phyloP scores from a whole-genome alignment of 2,329 filamentous ascomycete species.

The Didymellaceae sp. region DNA sequence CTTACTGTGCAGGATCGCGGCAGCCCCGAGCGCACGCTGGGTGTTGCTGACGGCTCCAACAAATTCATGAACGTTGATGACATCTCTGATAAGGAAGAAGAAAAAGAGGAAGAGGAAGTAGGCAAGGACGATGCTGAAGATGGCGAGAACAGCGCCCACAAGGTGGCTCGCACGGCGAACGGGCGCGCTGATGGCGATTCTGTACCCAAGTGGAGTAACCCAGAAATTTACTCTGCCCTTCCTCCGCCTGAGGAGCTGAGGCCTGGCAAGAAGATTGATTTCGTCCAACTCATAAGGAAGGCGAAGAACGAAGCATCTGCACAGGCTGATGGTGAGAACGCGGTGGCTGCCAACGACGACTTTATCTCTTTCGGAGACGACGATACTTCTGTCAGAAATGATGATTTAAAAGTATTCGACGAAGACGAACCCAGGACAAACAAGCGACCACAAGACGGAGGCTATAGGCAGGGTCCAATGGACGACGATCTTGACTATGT shows the following conservation, averaged over 20 bases:
- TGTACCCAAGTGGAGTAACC: conserved; percentile 88
- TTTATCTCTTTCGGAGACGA: conserved; percentile 86
- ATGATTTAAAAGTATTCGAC: conserved; percentile 27
- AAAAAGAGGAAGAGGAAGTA: conserved; percentile 46
- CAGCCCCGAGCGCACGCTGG: conserved; percentile 54
- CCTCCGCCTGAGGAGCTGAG: conserved; percentile 75
- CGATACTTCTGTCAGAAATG: conserved; percentile 57
- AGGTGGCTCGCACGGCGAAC: conserved; percentile 30
- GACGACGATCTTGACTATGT: conserved; percentile 26
- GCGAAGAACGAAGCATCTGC: conserved; percentile 69
- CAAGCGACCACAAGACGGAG: conserved; percentile 11
- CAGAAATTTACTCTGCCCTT: conserved; percentile 88
- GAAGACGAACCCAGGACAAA: conserved; percentile 18
- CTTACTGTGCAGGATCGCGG: conserved; percentile 51
- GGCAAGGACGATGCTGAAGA: conserved; percentile 36
- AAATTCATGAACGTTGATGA: conserved; percentile 52
- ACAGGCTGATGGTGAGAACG: conserved; percentile 61
- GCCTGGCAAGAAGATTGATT: conserved; percentile 78
- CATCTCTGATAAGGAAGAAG: conserved; percentile 48
- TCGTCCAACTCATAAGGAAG: conserved; percentile 91
- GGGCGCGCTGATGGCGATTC: conserved; percentile 40
- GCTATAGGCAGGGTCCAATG: conserved; percentile 32
- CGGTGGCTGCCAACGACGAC: conserved; percentile 65
- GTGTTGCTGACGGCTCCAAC: conserved; percentile 50
- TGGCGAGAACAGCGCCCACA: conserved; percentile 31